Base-by-base conservation (phyloP, 164 flowering plant genomes). In the Cinnamomum chago region DNA sequence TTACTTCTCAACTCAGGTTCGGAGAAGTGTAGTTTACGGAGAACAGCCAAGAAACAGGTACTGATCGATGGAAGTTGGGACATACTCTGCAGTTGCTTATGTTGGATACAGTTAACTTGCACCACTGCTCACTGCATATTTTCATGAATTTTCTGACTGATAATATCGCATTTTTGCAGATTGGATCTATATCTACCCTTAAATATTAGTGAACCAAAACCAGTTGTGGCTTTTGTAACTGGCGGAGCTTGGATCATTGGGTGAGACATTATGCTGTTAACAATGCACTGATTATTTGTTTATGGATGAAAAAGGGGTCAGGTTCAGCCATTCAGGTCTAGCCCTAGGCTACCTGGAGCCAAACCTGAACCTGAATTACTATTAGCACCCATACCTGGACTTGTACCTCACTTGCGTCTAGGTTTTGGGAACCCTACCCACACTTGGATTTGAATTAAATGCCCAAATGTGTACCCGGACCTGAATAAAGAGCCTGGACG, bases 161-260 rank as follows among this genome's bases (percentile, higher is more conserved):
- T 18, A 17, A 2, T 4, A 15, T 60, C 76, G 66, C 75, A 2
- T 62, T 77, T 72, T 75, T 75, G 70, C 89, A 95, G 99, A 87
- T 85, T 95, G 78, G 99, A 95, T 88, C 81, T 95, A 25, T 91
- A 90, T 83, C 75, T 93, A 64, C 99, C 99, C 2, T 70, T 68
- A 78, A 82, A 85, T 76, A 67, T 27, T 65, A 76, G 84, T 73
- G 89, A 88, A 60, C 83, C 79, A 71, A 92, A 90, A 84, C 98
- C 98, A 77, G 99, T 95, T 75, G 96, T 95, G 74, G 93, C 88
- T 74, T 95, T 95, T 85, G 86, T 95, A 51, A 95, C 98, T 76
- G 98, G 99, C 78, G 98, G 99, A 79, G 98, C 99, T 14, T 95
- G 98, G 98, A 93, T 95, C 62, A 93, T 95, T 77, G 99, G 99